Evolutionary conservation across 805 yeast genomes (phyloP), one percentile per base, ranked within the genome.

Genomic region (Kazachstania viticola): DNA sequence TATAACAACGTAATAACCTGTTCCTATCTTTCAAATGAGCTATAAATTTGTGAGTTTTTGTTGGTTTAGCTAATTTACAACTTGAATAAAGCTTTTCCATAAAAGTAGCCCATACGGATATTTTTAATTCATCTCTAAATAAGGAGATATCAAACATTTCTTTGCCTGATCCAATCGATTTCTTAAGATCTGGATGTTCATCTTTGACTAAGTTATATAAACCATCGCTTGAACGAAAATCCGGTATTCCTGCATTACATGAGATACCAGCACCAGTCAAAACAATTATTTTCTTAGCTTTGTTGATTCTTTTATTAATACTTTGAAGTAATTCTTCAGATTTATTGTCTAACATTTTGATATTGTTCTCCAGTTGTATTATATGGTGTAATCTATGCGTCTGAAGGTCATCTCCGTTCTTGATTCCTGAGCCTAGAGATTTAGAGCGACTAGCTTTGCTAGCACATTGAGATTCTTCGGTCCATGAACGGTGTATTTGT

Each of bases 231-330:
- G 94, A 80, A 34, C 97, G 67, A 53, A 87, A 87, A 52, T 88
- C 97, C 23, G 98, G 98, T 29, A 88, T 91, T 0, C 98, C 97
- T 1, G 97, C 96, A 51, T 81, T 83, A 52, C 95, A 84, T 12
- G 95, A 83, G 36, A 88, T 84, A 1, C 98, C 98, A 2, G 98
- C 98, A 6, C 98, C 97, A 0, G 95, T 85, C 33, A 87, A 62
- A 4, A 81, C 66, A 14, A 79, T 65, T n/a, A 76, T 60, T 45
- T 68, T 73, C 33, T 67, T 48, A 4, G 63, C 49, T 28, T 49
- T 43, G 21, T 39, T 41, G 15, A 58, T 33, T 15, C 41, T 26
- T 27, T 42, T 52, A 32, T 45, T 47, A 8, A 62, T 53, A 30
- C 42, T 48, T 3, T 36, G 22, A 17, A 55, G 33, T 8, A 34